These are phyloP conservation scores for Rutidosis leptorrhynchoides DNA, from an alignment of 129 eudicot genomes.

Conservation along the genomic window DNA sequence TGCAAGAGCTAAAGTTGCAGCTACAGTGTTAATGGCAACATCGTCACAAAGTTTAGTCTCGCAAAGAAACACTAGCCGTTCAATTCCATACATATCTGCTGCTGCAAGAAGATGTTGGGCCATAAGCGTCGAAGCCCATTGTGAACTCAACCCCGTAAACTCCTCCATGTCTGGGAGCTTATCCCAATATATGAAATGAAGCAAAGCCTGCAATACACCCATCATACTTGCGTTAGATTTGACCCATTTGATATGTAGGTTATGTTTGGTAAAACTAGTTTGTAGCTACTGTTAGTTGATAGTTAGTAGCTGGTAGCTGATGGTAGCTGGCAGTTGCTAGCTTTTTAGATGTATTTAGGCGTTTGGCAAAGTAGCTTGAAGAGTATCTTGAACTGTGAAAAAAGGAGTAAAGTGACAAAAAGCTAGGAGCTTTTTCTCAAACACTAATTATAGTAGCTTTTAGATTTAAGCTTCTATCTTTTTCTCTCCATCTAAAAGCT, in stretches of 20 bases:
- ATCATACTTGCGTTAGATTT: slow-evolving; percentile 4
- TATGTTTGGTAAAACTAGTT: too few relatives aligned
- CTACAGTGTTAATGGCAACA: slow-evolving; percentile 59
- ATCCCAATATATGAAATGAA: slow-evolving; percentile 63
- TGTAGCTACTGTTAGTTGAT: too few relatives aligned
- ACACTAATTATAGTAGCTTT: too few relatives aligned
- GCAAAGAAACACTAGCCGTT: slow-evolving; percentile 48
- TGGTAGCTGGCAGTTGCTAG: too few relatives aligned
- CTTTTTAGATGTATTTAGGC: too few relatives aligned
- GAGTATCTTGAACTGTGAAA: too few relatives aligned
- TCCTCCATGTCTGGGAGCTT: slow-evolving; percentile 56
- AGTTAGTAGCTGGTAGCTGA: too few relatives aligned
- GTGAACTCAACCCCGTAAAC: slow-evolving; percentile 32
- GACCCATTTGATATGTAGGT: not conserved
- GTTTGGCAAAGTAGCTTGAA: too few relatives aligned
- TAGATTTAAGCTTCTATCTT: too few relatives aligned
- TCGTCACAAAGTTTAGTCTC: slow-evolving; percentile 66
- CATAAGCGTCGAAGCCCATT: slow-evolving; percentile 55
- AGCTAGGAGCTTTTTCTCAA: too few relatives aligned
- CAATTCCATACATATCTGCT: slow-evolving; percentile 68
- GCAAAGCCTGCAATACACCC: slow-evolving; percentile 43
- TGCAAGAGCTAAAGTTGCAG: slow-evolving; percentile 65
- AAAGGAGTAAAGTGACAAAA: too few relatives aligned
- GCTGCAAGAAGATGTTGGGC: slow-evolving; percentile 73
- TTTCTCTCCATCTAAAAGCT: too few relatives aligned